Percentiles rank a stretch among this genome's conserved stretches.
Evolutionary conservation across 2,329 filamentous ascomycete species (phyloP).

Genomic region (Cladosporium sp.): DNA sequence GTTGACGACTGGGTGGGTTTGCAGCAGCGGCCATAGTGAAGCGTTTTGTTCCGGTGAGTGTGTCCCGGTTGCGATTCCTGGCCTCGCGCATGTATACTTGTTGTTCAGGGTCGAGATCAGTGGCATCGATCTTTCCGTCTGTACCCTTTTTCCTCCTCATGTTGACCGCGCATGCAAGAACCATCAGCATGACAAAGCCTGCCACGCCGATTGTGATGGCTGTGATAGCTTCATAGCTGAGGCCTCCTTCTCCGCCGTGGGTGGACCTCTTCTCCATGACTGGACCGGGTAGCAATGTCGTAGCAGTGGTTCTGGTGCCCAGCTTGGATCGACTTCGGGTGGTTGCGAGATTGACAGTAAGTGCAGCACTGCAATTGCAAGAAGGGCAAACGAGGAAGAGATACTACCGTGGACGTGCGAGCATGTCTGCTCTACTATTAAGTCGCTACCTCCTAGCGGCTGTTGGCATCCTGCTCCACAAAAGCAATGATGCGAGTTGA

Average conservation of each 20-base stretch:
- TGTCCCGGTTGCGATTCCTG: conserved; percentile 10
- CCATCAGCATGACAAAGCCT: conserved; percentile 11
- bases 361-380: not conserved
- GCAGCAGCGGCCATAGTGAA: conserved; percentile 2
- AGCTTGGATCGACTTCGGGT: not conserved
- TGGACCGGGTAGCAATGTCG: not conserved
- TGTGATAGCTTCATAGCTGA: conserved; percentile 12
- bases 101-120: conserved; percentile 9
- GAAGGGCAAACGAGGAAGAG: not conserved
- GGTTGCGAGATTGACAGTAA: not conserved
- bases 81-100: conserved; percentile 11
- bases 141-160: conserved; percentile 5
- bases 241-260: conserved; percentile 1
- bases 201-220: conserved; percentile 8
- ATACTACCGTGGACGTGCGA: conserved; percentile 4
- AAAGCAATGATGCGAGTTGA: not conserved
- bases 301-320: not conserved
- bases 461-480: conserved; percentile 8
- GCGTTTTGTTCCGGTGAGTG: conserved; percentile 8
- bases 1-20: conserved; percentile 2
- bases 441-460: conserved; percentile 4
- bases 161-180: conserved; percentile 8
- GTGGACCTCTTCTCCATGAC: not conserved
- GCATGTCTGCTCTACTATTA: not conserved
- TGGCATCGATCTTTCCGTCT: not conserved